phyloP scores from a whole-genome alignment of 2,329 filamentous ascomycete species.

The Monascus ruber region DNA sequence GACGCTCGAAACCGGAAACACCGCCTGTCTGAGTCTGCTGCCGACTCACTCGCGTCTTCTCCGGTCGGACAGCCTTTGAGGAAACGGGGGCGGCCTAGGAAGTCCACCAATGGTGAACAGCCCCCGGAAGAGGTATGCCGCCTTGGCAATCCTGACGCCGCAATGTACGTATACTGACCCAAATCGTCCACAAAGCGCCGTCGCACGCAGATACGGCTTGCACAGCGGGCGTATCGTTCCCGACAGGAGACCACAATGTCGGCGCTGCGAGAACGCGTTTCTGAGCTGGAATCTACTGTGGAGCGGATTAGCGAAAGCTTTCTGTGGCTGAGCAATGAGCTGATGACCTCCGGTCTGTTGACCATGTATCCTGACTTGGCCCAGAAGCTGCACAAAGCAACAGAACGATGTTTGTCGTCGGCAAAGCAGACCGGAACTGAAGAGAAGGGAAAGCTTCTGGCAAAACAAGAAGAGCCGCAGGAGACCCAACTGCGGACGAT shows the following conservation, averaged over 20 bases:
- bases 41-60: background rate
- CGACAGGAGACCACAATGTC: slow-evolving; percentile 12
- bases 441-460: background rate
- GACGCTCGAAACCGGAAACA: background rate
- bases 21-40: background rate
- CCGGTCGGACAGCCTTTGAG: background rate
- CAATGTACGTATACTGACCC: background rate
- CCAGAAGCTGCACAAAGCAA: slow-evolving; percentile 1
- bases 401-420: background rate
- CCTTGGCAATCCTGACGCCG: background rate
- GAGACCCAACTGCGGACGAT: background rate
- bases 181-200: slow-evolving; percentile 3
- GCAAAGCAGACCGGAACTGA: background rate
- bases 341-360: background rate
- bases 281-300: slow-evolving; percentile 1
- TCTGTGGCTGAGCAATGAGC: background rate
- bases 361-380: slow-evolving; percentile 1
- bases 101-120: background rate
- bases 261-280: background rate
- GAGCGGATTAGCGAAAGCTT: slow-evolving; percentile 1
- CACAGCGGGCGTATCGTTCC: slow-evolving; percentile 12
- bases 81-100: background rate
- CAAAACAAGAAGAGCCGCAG: background rate
- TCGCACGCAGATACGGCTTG: slow-evolving; percentile 7
- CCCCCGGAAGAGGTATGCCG: background rate